Evolutionary conservation across 805 yeast species (phyloP), one percentile per base, ranked within the genome.

Genomic region (Saccharomycopsis olivae): DNA sequence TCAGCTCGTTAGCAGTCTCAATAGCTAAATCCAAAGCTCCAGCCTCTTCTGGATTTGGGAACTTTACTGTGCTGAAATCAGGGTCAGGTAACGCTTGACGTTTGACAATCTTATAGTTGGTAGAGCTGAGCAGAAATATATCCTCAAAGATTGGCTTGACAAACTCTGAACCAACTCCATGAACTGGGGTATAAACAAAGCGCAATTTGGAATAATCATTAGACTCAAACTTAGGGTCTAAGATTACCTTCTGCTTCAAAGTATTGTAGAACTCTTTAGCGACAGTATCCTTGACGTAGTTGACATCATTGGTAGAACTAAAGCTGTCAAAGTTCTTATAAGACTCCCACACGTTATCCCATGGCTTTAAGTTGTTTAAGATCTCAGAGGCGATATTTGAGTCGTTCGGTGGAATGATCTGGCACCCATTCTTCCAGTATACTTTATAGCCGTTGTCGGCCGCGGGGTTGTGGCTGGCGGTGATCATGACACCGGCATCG

Each of bases 21-120:
- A 78, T 77, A 0, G 95, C 89, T 38, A 79, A 53, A 48, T 75
- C 80, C 40, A 92, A 64, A 0, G 97, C 97, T 2, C 96, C 96
- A 47, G 76, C 73, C 53, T 89, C 98, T 57, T 89, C 98, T 0
- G 98, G 98, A 53, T 89, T 89, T 4, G 98, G 98, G 52, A 89
- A 89, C 33, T 58, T 60, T 6, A 89, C 96, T 0, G 96, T 83
- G 2, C 87, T 73, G 54, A 89, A 89, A 21, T 67, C 73, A 0
- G 97, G 94, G 57, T 92, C 88, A 0, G 97, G 95, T 1, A 47
- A 16, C 3, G 67, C 65, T 56, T 89, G 98, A 48, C 74, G 73
- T 1, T 56, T 48, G 1, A 84, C 94, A n/a, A 61, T 30, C 11
- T 37, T 19, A 23, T 17, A 36, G 25, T 36, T 36, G 3, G 47